A percentile compares a stretch with the other conserved stretches of the same genome.
phyloP scores from a whole-genome alignment of 202 grass and related monocot species.

The Miscanthus sacchariflorus region DNA sequence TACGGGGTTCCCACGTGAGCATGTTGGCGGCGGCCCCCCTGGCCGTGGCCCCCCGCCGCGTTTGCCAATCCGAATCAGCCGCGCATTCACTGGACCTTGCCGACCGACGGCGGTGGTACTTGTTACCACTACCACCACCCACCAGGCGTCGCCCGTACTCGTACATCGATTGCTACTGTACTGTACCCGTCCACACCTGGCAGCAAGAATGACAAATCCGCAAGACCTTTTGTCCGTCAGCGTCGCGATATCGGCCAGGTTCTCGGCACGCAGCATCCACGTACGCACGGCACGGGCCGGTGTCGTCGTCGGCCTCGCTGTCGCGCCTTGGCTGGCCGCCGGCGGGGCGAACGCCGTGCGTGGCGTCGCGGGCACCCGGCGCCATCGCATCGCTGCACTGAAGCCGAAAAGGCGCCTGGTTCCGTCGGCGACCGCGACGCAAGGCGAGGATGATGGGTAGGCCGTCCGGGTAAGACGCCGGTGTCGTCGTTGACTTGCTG shows the following conservation, averaged over 20 bases:
- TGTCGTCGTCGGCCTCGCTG: not conserved
- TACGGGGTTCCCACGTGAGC: conserved; percentile 4
- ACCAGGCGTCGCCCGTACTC: not conserved
- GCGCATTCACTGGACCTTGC: conserved; percentile 2
- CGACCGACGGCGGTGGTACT: not conserved
- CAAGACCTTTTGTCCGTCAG: not conserved
- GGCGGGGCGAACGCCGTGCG: not conserved
- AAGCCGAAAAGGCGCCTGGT: conserved; percentile 37
- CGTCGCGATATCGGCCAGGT: not conserved
- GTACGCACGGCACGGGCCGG: not conserved
- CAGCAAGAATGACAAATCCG: not conserved
- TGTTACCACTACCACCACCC: too few relatives aligned
- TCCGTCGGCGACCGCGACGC: not conserved
- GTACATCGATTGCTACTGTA: not conserved
- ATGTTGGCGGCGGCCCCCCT: not conserved
- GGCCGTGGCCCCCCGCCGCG: not conserved
- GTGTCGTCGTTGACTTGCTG: not conserved
- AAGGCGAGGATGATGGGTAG: not conserved
- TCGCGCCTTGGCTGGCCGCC: not conserved
- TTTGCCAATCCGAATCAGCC: not conserved
- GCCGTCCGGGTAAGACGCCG: not conserved
- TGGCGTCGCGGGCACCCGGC: conserved; percentile 30
- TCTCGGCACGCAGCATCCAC: not conserved
- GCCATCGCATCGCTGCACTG: not conserved
- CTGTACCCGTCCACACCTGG: not conserved